Percentiles rank a stretch among this genome's conserved stretches.
Evolutionary conservation across 331 rosid genomes (phyloP).

Genomic region (Pyracantha coccinea): DNA sequence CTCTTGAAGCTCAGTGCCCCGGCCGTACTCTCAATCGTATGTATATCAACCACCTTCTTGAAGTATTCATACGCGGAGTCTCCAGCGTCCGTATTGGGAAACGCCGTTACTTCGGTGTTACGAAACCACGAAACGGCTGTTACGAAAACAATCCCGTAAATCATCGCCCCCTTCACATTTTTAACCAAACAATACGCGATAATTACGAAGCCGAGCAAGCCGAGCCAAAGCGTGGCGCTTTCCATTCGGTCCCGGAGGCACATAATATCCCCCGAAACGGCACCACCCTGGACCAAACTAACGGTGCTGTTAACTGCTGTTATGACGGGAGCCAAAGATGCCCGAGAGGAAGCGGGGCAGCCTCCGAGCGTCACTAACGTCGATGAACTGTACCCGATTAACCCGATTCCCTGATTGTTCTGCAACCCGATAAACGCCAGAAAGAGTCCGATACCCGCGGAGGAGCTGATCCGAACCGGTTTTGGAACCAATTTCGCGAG

Average conservation of each 20-base stretch:
- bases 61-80: constrained; percentile 55
- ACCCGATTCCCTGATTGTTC: constrained; percentile 75
- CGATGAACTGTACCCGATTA: constrained; percentile 66
- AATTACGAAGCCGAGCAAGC: constrained; percentile 70
- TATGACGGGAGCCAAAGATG: constrained; percentile 55
- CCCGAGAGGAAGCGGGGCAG: constrained; percentile 57
- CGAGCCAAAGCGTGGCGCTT: constrained; percentile 91
- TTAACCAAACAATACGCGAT: constrained; percentile 75
- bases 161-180: constrained; percentile 85
- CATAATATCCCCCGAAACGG: constrained; percentile 49
- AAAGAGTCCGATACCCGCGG: constrained; percentile 95
- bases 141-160: constrained; percentile 80
- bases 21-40: constrained; percentile 56
- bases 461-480: constrained; percentile 92
- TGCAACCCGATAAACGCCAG: constrained; percentile 89
- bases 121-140: constrained; percentile 91
- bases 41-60: constrained; percentile 74
- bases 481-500: constrained; percentile 81
- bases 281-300: constrained; percentile 43
- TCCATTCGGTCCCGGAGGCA: constrained; percentile 68
- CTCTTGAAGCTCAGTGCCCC: constrained; percentile 81
- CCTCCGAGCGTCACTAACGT: constrained; percentile 69
- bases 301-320: constrained; percentile 55
- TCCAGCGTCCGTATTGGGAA: constrained; percentile 55
- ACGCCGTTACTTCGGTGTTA: constrained; percentile 63